Percentiles rank a stretch among this genome's conserved stretches.
Conservation (phyloP, 345 rosid species). For the Euphorbia lathyris region DNA sequence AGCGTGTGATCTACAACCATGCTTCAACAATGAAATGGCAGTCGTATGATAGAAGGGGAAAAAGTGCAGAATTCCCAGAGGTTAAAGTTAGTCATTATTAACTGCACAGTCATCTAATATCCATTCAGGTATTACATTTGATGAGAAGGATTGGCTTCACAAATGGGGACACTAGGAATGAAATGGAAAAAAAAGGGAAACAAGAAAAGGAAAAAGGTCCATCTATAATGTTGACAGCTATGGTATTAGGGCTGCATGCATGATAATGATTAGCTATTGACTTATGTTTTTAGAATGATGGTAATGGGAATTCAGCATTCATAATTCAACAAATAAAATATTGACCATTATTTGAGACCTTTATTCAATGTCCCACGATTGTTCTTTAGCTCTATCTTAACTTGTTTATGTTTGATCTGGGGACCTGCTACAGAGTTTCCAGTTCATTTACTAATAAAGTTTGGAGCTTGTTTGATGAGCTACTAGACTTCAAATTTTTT, state of each 20-base stretch:
- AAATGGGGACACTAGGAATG: not conserved
- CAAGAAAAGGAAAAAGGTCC: not conserved
- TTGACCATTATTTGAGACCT: not conserved
- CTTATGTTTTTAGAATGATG: not conserved
- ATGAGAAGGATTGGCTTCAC: not conserved
- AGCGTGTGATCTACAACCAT: not conserved
- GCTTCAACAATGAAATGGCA: not conserved
- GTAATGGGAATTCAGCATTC: not conserved
- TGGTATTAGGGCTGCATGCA: not conserved
- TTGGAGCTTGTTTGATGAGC: slow-evolving; percentile 1
- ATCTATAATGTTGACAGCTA: not conserved
- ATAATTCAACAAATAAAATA: not conserved
- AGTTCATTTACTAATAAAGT: not conserved
- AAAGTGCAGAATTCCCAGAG: not conserved
- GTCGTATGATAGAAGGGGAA: not conserved
- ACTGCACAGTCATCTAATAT: not conserved
- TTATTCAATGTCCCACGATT: not conserved
- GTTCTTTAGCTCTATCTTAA: slow-evolving; percentile 1
- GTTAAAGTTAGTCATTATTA: too few species aligned
- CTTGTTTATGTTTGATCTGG: not conserved
- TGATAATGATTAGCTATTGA: not conserved
- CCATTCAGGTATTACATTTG: not conserved
- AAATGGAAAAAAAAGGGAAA: not conserved
- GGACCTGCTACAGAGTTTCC: not conserved
- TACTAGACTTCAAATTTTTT: not conserved